phyloP scores from a whole-genome alignment of 306 rosid species.

The Lathyrus oleraceus region DNA sequence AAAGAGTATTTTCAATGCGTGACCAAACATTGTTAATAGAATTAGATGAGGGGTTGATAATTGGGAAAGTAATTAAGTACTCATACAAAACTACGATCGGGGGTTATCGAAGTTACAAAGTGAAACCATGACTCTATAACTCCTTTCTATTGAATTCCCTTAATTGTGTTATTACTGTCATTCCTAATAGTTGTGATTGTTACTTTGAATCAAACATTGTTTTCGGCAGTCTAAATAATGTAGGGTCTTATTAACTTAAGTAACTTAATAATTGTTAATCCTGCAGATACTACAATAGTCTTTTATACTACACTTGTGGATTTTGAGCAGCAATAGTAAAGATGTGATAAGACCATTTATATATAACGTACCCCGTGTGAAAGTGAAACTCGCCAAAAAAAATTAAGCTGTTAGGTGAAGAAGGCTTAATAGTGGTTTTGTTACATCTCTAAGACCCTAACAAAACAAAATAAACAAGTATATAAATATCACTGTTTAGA shows the following conservation, averaged over 20 bases:
- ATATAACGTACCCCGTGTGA: neutral
- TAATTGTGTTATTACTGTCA: neutral
- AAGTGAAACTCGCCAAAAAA: neutral
- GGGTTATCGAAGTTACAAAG: neutral
- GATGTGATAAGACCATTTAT: conserved; percentile 15
- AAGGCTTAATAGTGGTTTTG: neutral
- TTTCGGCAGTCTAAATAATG: neutral
- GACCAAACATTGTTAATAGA: neutral
- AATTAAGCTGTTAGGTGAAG: neutral
- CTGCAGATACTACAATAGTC: neutral
- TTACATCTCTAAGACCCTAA: conserved; percentile 20
- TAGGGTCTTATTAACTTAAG: neutral
- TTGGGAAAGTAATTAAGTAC: neutral
- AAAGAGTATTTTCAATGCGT: neutral
- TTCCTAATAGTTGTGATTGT: neutral
- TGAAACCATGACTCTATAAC: neutral
- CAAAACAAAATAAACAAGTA: neutral
- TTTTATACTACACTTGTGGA: neutral
- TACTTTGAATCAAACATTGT: neutral
- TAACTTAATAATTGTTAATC: neutral
- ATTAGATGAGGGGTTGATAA: neutral
- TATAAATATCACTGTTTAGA: conserved; percentile 16
- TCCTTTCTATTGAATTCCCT: neutral
- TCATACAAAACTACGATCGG: neutral
- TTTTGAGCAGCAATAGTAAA: neutral